phyloP scores from a whole-genome alignment of 2,329 filamentous ascomycete species.

The Ambrosiella xylebori region DNA sequence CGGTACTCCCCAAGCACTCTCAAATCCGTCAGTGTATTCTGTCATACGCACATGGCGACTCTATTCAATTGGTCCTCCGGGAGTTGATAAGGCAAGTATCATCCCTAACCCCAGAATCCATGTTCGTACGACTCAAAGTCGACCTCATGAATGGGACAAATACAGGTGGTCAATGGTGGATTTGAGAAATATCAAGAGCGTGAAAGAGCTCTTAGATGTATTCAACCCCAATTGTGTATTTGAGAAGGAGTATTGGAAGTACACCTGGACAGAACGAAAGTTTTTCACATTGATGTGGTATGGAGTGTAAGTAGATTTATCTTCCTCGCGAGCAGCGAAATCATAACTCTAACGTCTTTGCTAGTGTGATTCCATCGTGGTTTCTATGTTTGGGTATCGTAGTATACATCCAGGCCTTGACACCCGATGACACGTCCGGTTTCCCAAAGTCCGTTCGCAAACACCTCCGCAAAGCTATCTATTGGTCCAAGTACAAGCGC shows the following conservation, averaged over 20 bases:
- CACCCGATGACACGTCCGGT: conserved; percentile 6
- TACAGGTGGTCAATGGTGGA: neutral
- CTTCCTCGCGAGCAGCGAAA: neutral
- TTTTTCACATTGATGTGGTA: conserved; percentile 8
- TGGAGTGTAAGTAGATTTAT: conserved; percentile 4
- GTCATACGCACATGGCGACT: neutral
- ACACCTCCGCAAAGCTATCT: conserved; percentile 13
- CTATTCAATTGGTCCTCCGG: neutral
- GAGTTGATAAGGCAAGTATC: neutral
- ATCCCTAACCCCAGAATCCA: conserved; percentile 6
- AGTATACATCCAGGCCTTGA: conserved; percentile 6
- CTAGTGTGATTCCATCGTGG: conserved; percentile 1
- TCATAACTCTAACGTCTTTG: neutral
- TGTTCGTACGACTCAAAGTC: neutral
- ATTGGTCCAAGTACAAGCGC: conserved; percentile 13
- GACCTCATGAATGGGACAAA: conserved; percentile 5
- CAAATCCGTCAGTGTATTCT: neutral
- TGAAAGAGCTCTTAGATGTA: conserved; percentile 4
- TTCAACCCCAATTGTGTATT: conserved; percentile 10
- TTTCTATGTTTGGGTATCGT: neutral
- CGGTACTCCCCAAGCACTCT: neutral
- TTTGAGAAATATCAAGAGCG: conserved; percentile 4
- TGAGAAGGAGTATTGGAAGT: conserved; percentile 10
- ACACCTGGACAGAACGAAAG: conserved; percentile 5
- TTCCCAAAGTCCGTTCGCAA: conserved; percentile 9